Percentiles rank a stretch among this genome's conserved stretches.
Conservation (phyloP, 2,329 filamentous ascomycete genomes). For the Thelonectria rubi region DNA sequence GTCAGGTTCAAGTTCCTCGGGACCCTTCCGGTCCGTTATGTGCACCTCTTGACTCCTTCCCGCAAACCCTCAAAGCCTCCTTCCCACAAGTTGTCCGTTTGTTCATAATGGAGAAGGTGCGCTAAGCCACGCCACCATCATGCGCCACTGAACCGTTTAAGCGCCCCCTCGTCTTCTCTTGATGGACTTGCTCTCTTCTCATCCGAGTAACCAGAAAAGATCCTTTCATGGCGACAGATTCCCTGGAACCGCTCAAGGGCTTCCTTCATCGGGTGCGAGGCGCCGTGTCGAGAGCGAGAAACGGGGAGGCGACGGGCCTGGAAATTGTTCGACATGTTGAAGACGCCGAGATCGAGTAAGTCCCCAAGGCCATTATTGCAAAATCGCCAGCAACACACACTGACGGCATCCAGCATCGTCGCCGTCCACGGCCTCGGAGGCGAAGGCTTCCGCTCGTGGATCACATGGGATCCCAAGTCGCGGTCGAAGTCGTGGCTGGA, state of each 20-base stretch:
- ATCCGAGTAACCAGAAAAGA: background rate
- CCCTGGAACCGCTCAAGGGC: constrained; percentile 14
- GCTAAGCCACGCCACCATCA: too few relatives aligned
- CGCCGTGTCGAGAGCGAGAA: constrained; percentile 11
- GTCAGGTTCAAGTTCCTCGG: too few relatives aligned
- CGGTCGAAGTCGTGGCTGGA: constrained; percentile 20
- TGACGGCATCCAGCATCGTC: constrained; percentile 22
- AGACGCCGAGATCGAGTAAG: constrained; percentile 23
- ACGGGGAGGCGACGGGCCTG: constrained; percentile 14
- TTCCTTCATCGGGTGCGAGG: constrained; percentile 20
- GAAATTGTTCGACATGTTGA: constrained; percentile 19
- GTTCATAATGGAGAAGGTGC: too few relatives aligned
- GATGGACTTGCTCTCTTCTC: background rate
- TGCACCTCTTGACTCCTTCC: too few relatives aligned
- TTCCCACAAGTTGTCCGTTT: too few relatives aligned
- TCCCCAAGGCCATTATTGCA: background rate
- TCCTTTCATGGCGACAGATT: constrained; percentile 15
- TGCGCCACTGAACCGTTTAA: too few relatives aligned
- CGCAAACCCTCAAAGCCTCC: too few relatives aligned
- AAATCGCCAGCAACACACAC: too few relatives aligned
- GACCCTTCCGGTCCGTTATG: too few relatives aligned
- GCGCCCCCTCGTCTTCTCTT: background rate
- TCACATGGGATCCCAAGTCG: constrained; percentile 13
- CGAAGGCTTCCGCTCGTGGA: constrained; percentile 23
- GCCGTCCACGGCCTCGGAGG: constrained; percentile 24